Percentiles rank a stretch among this genome's conserved stretches.
phyloP scores from a whole-genome alignment of 1,284 basidiomycete genomes.

The Apiotrichum porosum region DNA sequence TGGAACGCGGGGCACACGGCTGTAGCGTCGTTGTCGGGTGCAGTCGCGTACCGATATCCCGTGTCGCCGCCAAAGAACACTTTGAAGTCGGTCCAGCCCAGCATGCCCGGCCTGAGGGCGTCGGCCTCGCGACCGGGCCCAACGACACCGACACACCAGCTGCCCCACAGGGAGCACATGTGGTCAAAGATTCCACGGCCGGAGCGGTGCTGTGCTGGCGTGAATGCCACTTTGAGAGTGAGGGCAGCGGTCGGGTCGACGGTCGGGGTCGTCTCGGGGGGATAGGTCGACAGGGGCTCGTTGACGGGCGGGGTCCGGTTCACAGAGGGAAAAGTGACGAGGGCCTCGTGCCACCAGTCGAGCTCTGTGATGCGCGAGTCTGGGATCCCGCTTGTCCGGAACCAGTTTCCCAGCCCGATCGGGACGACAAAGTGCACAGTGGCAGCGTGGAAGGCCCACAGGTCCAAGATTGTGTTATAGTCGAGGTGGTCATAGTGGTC shows the following conservation, averaged over 20 bases:
- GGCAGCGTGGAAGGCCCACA: conserved; percentile 39
- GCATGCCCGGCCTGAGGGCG: conserved; percentile 26
- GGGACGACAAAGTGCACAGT: conserved; percentile 48
- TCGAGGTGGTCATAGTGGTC: conserved; percentile 50
- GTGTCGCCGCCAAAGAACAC: conserved; percentile 49
- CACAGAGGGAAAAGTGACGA: conserved; percentile 29
- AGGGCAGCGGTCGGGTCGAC: conserved; percentile 17
- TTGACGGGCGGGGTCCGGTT: background rate
- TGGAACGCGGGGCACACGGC: conserved; percentile 46
- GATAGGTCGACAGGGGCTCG: background rate
- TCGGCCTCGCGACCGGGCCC: conserved; percentile 17
- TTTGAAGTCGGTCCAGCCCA: conserved; percentile 38
- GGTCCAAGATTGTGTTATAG: conserved; percentile 44
- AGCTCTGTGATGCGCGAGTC: conserved; percentile 40
- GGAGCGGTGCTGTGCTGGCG: conserved; percentile 47
- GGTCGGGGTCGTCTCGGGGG: background rate
- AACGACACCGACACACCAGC: conserved; percentile 45
- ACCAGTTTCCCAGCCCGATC: conserved; percentile 44
- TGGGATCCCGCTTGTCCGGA: conserved; percentile 37
- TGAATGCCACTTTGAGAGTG: conserved; percentile 42
- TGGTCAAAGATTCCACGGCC: conserved; percentile 46
- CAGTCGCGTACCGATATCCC: conserved; percentile 47
- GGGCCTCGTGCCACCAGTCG: conserved; percentile 47
- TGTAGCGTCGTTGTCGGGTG: conserved; percentile 33
- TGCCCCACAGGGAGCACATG: conserved; percentile 47